phyloP scores from a whole-genome alignment of 345 rosid genomes.

The Brassica nigra region DNA sequence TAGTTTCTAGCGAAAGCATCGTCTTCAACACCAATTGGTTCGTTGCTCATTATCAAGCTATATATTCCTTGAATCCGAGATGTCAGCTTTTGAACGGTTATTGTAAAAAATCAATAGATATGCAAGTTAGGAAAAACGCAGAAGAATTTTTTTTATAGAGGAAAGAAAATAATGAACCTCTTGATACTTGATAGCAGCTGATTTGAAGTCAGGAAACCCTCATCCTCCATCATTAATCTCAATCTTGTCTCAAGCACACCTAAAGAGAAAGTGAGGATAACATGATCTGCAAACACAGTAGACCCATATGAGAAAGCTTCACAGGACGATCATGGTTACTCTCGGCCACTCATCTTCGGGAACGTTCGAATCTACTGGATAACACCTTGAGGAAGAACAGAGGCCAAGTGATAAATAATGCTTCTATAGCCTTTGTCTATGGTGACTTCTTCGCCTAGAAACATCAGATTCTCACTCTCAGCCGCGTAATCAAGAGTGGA shows the following conservation, averaged over 20 bases:
- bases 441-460: conserved; percentile 91
- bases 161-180: conserved; percentile 28
- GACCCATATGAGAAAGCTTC: conserved; percentile 82
- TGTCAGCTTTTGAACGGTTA: too few species aligned
- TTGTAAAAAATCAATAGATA: too few species aligned
- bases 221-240: conserved; percentile 27
- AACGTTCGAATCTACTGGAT: conserved; percentile 71
- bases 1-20: too few species aligned
- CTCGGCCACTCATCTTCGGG: conserved; percentile 71
- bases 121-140: background rate
- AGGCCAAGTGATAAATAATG: conserved; percentile 65
- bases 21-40: too few species aligned
- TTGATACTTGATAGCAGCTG: conserved; percentile 44
- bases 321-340: conserved; percentile 57
- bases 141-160: background rate
- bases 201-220: conserved; percentile 72
- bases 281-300: conserved; percentile 73
- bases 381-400: conserved; percentile 70
- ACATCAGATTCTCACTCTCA: conserved; percentile 84
- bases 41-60: too few species aligned
- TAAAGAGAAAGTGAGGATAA: conserved; percentile 78
- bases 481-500: conserved; percentile 64
- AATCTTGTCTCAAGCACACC: conserved; percentile 87
- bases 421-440: conserved; percentile 82
- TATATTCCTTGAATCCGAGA: too few species aligned